Percentiles rank a stretch among this genome's conserved stretches.
Evolutionary conservation across 805 yeast species (phyloP).

Genomic region (Sugiyamaella qingdaonensis): DNA sequence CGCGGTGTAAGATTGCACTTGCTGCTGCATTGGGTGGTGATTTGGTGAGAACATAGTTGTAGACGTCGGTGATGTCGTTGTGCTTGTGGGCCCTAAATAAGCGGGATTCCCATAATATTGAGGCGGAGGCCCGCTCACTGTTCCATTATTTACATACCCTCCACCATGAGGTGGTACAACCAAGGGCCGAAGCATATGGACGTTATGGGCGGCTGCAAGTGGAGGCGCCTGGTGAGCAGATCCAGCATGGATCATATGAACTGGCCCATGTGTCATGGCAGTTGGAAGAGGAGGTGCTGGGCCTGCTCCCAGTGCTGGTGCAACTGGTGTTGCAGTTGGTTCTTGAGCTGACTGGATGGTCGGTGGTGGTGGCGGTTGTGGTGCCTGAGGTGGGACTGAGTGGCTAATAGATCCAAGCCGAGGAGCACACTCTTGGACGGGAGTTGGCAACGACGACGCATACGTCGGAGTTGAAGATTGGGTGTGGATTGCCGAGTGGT

Average conservation of each 20-base stretch:
- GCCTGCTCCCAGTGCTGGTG: background rate
- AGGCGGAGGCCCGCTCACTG: background rate
- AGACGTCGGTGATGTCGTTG: background rate
- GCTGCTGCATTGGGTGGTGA: constrained; percentile 1
- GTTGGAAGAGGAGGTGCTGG: background rate
- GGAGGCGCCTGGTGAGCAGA: background rate
- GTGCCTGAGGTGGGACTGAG: background rate
- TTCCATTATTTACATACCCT: background rate
- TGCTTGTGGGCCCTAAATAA: background rate
- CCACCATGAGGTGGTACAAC: background rate
- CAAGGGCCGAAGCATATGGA: background rate
- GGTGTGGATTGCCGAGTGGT: background rate
- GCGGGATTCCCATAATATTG: constrained; percentile 1
- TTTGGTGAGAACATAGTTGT: constrained; percentile 1
- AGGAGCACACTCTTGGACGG: constrained; percentile 2
- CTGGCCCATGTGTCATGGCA: background rate
- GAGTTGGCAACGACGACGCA: constrained; percentile 1
- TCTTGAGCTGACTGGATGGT: background rate
- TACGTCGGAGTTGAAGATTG: background rate
- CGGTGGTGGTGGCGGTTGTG: constrained; percentile 5
- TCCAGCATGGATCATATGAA: background rate
- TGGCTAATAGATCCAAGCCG: background rate
- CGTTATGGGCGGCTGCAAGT: background rate
- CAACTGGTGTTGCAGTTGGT: background rate
- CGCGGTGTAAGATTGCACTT: background rate